Conservation (phyloP, 2,329 filamentous ascomycete species). For the Shiraia sp. region DNA sequence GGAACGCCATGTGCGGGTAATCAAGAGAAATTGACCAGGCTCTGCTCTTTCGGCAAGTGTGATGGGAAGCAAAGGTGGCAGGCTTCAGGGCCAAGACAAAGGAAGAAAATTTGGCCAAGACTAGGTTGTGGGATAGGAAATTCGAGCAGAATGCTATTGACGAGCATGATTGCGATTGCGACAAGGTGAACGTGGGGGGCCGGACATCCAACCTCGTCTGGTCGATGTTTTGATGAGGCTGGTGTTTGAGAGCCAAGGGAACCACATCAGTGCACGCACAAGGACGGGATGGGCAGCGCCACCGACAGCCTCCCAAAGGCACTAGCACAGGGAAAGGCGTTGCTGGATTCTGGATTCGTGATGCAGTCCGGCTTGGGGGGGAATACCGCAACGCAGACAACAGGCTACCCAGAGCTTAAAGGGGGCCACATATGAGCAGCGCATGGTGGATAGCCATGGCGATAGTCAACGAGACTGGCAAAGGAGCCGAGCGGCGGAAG, state of each 20-base stretch:
- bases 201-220: no score
- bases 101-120: neutral
- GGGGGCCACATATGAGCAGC: no score
- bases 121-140: neutral
- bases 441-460: no score
- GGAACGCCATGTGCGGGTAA: constrained; percentile 3
- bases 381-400: no score
- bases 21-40: constrained; percentile 2
- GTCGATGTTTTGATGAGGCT: no score
- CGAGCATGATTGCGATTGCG: neutral
- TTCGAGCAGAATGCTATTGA: neutral
- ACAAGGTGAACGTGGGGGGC: no score
- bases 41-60: neutral
- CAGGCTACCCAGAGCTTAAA: neutral
- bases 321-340: constrained; percentile 6
- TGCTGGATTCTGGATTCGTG: constrained; percentile 9
- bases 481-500: constrained; percentile 7
- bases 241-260: constrained; percentile 1
- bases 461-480: constrained; percentile 4
- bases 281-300: constrained; percentile 6
- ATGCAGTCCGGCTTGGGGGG: neutral
- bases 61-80: neutral
- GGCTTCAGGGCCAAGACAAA: neutral
- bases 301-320: constrained; percentile 4
- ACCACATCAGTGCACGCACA: constrained; percentile 5